phyloP scores from a whole-genome alignment of 345 rosid genomes.

The Conringia planisiliqua region DNA sequence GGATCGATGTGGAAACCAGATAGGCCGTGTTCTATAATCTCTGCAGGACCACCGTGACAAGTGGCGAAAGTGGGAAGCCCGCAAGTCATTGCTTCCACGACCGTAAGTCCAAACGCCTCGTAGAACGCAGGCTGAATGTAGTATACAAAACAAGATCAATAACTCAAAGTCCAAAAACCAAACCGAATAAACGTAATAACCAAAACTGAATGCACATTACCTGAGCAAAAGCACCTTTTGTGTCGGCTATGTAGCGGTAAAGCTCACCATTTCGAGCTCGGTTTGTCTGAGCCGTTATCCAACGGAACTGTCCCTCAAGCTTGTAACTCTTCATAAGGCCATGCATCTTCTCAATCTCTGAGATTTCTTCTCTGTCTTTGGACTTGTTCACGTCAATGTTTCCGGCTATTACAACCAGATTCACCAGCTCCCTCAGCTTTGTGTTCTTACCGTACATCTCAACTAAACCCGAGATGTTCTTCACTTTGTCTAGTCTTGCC shows the following conservation, averaged over 20 bases:
- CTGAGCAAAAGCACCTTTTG: conserved; percentile 90
- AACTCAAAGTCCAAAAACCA: neutral
- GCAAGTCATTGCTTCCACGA: conserved; percentile 97
- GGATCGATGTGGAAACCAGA: conserved; percentile 98
- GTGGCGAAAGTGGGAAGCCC: conserved; percentile 98
- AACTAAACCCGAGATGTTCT: conserved; percentile 89
- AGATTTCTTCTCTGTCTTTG: conserved; percentile 90
- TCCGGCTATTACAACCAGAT: conserved; percentile 90
- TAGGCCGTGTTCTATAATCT: conserved; percentile 73
- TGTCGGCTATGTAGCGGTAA: conserved; percentile 87
- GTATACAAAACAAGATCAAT: neutral
- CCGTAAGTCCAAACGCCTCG: conserved; percentile 98
- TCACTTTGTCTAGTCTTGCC: conserved; percentile 94
- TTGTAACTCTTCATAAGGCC: conserved; percentile 57
- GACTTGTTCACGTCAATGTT: conserved; percentile 75
- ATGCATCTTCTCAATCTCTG: conserved; percentile 91
- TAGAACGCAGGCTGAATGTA: conserved; percentile 86
- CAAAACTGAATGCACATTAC: conserved; percentile 29
- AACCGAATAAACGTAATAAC: neutral
- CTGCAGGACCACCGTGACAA: conserved; percentile 95
- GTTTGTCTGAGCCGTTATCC: conserved; percentile 89
- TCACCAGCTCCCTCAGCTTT: conserved; percentile 75
- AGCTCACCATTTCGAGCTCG: conserved; percentile 95
- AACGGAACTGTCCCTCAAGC: conserved; percentile 84
- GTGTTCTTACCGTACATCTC: conserved; percentile 70